These are phyloP conservation scores for Prunus yedoensis DNA, from an alignment of 331 rosid genomes.

Conservation along the genomic window DNA sequence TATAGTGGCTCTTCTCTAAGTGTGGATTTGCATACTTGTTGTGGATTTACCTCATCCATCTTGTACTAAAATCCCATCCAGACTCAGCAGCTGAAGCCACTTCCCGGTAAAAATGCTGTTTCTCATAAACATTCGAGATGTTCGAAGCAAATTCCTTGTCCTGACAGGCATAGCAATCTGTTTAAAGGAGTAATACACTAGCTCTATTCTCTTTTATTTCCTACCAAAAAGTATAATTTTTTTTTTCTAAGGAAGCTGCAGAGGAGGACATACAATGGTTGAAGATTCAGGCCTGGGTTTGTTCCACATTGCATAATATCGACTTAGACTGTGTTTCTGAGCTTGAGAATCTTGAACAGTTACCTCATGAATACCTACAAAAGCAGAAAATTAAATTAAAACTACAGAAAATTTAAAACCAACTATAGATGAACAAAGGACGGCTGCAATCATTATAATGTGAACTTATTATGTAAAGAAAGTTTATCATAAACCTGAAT, in stretches of 20 bases:
- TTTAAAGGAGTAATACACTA: constrained; percentile 7
- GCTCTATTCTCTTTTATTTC: not conserved
- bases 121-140: constrained; percentile 43
- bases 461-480: not conserved
- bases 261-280: constrained; percentile 44
- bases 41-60: constrained; percentile 79
- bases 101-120: constrained; percentile 59
- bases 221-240: not conserved
- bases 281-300: constrained; percentile 86
- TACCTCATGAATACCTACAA: constrained; percentile 67
- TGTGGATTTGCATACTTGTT: too few species aligned
- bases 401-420: not conserved
- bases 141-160: constrained; percentile 74
- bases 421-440: not conserved
- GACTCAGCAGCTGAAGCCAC: constrained; percentile 83
- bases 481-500: constrained; percentile 36
- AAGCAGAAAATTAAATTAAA: too few species aligned
- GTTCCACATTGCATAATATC: constrained; percentile 92
- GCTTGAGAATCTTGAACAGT: constrained; percentile 53
- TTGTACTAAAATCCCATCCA: constrained; percentile 95
- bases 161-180: constrained; percentile 32
- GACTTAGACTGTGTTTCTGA: constrained; percentile 53
- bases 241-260: constrained; percentile 11
- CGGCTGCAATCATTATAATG: not conserved
- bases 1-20: too few species aligned